These are phyloP conservation scores for Zoysia japonica DNA, from an alignment of 176 grass and related monocot genomes.

Conservation along the genomic window DNA sequence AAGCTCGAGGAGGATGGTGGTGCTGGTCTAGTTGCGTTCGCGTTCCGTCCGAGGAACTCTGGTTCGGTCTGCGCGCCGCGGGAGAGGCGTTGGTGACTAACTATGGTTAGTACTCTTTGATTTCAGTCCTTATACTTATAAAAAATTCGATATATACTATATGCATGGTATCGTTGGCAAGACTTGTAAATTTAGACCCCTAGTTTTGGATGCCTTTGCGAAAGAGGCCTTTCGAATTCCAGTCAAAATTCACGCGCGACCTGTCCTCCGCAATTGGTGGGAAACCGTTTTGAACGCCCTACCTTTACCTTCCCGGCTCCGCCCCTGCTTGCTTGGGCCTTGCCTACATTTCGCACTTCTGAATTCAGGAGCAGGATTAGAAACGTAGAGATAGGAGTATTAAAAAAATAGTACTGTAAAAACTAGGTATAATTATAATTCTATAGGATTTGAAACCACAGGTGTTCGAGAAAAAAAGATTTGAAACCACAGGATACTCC, in stretches of 20 bases:
- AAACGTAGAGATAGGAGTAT: too few relatives aligned
- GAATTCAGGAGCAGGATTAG: too few relatives aligned
- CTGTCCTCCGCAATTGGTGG: conserved; percentile 10
- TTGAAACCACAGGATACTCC: too few relatives aligned
- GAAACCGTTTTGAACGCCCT: conserved; percentile 43
- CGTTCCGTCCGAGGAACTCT: conserved; percentile 28
- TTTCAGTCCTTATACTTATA: background rate
- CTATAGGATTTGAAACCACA: too few relatives aligned
- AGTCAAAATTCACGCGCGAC: background rate
- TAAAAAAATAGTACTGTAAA: too few relatives aligned
- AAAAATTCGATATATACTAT: background rate
- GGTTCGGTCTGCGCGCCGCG: conserved; percentile 34
- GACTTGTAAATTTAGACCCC: background rate
- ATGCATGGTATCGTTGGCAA: too few relatives aligned
- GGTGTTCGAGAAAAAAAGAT: too few relatives aligned
- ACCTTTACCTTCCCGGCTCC: background rate
- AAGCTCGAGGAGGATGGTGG: conserved; percentile 26
- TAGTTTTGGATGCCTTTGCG: background rate
- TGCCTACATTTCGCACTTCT: background rate
- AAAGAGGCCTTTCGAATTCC: background rate
- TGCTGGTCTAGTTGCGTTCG: conserved; percentile 32
- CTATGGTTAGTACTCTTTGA: conserved; percentile 42
- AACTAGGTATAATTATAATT: too few relatives aligned
- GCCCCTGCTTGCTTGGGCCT: conserved; percentile 14
- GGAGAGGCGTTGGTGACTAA: conserved; percentile 23